These are phyloP conservation scores for Parasitella parasitica DNA, from an alignment of 371 early-diverging fungal species.

Conservation along the genomic window DNA sequence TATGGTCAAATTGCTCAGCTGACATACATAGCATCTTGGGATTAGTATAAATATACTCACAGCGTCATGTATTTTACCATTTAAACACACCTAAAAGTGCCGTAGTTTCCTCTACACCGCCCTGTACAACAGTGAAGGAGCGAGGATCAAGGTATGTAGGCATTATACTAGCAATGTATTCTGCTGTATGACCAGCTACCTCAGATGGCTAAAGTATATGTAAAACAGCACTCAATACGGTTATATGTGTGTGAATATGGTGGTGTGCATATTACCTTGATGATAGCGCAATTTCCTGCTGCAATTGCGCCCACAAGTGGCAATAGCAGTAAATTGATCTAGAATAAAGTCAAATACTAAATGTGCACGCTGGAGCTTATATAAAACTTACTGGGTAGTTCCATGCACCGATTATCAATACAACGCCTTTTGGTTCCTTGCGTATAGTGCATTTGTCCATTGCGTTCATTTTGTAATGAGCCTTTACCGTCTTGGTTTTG, in stretches of 20 bases:
- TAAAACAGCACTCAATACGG: neutral
- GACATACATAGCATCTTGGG: neutral
- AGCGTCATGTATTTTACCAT: no score
- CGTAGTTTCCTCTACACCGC: slow-evolving; percentile 74
- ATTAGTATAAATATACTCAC: no score
- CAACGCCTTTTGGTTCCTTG: slow-evolving; percentile 76
- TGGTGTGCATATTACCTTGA: slow-evolving; percentile 56
- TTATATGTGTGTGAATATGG: neutral
- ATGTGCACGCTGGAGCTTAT: neutral
- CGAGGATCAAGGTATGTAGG: slow-evolving; percentile 74
- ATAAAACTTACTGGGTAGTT: slow-evolving; percentile 72
- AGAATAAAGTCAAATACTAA: neutral
- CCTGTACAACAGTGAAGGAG: slow-evolving; percentile 71
- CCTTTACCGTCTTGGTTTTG: slow-evolving; percentile 28
- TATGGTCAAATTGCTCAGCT: slow-evolving; percentile 77
- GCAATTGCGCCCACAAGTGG: slow-evolving; percentile 90
- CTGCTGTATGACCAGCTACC: slow-evolving; percentile 68
- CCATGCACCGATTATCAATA: slow-evolving; percentile 79
- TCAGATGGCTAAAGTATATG: slow-evolving; percentile 74
- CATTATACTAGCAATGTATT: slow-evolving; percentile 56
- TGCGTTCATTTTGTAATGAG: slow-evolving; percentile 37
- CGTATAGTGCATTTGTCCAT: slow-evolving; percentile 48
- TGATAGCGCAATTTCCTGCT: slow-evolving; percentile 83
- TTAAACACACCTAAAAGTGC: slow-evolving; percentile 50
- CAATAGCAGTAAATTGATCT: slow-evolving; percentile 61